Evolutionary conservation across 2,329 filamentous ascomycete species (phyloP), one percentile per base, ranked within the genome.

Genomic region (Dothidotthia symphoricarpi): DNA sequence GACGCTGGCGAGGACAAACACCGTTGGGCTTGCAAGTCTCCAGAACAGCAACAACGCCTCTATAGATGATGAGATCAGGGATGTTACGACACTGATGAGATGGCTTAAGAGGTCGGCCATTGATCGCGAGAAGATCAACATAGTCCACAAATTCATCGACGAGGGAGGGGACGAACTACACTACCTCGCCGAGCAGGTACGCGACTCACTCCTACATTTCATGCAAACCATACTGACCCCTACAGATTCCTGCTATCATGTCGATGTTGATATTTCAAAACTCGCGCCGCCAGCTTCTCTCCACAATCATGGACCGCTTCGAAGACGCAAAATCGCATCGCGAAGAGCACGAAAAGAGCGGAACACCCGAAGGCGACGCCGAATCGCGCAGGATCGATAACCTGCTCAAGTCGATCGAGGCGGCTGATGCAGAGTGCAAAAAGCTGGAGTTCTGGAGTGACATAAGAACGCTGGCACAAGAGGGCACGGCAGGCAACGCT

Each of bases 101-200:
- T 77, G 80, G 2, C 67, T 98, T 37, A 84, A 82, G 46, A 70
- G 70, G 26, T 81, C 85, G 5, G 78, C 82, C 6, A 88, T 98
- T 51, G 93, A 98, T 61, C 80, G 93, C 24, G 91, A 97, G 70
- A 97, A 93, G 71, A 81, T 94, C 41, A 84, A 91, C 45, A 83
- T 85, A 0, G 77, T 96, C 15, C 82, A 85, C 55, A 86, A 80
- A 46, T 98, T 95, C 60, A 73, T 96, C n/a, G 73, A 82, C 28
- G 76, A 93, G 36, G 86, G 81, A 14, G 80, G 80, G 5, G 61
- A 65, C 36, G 88, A 96, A 53, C 71, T 97, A 17, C 75, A 76
- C 36, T 85, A 88, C 45, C 72, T 98, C 14, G 76, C 85, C 44
- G 76, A 85, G 38, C 75, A 73, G 64, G 76, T 77, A 52, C 39